phyloP scores from a whole-genome alignment of 2,329 filamentous ascomycete species.

The Ascochyta koolunga region DNA sequence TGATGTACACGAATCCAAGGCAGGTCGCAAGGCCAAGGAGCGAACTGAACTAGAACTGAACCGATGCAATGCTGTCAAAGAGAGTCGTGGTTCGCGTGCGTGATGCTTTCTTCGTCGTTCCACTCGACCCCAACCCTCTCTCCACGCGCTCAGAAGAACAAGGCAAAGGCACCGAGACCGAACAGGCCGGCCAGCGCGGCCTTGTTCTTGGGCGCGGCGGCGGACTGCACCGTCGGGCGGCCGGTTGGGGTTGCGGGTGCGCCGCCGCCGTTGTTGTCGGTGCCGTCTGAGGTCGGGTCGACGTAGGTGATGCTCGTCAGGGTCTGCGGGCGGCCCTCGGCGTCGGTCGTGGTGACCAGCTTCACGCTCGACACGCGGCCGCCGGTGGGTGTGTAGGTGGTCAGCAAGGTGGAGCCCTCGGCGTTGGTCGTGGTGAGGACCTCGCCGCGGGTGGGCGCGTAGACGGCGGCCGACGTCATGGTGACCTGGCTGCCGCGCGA shows the following conservation, averaged over 20 bases:
- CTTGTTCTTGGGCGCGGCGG: conserved; percentile 34
- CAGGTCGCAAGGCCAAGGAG: too few relatives aligned
- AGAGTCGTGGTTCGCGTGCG: too few relatives aligned
- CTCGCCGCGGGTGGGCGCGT: conserved; percentile 45
- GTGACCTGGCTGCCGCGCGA: conserved; percentile 47
- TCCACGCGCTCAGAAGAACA: conserved; percentile 3
- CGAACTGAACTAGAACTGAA: too few relatives aligned
- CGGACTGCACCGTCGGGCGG: conserved; percentile 49
- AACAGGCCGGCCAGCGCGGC: conserved; percentile 11
- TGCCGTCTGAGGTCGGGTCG: conserved; percentile 37
- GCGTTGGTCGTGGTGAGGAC: conserved; percentile 53
- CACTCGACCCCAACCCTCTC: too few relatives aligned
- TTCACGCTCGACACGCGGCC: conserved; percentile 50
- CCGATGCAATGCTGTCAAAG: too few relatives aligned
- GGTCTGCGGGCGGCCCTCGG: conserved; percentile 43
- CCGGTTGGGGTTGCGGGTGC: conserved; percentile 19
- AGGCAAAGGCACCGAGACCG: conserved; percentile 5
- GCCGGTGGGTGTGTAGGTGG: conserved; percentile 55
- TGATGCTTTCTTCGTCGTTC: too few relatives aligned
- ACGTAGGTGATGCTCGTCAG: conserved; percentile 54
- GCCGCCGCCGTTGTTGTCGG: conserved; percentile 4
- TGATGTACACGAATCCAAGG: too few relatives aligned
- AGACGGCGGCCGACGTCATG: conserved; percentile 40
- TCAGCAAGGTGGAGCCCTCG: conserved; percentile 50
- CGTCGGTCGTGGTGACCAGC: conserved; percentile 41